A percentile compares a stretch with the other conserved stretches of the same genome.
phyloP scores from a whole-genome alignment of 2,329 filamentous ascomycete genomes.

The Paraphaeosphaeria sporulosa region DNA sequence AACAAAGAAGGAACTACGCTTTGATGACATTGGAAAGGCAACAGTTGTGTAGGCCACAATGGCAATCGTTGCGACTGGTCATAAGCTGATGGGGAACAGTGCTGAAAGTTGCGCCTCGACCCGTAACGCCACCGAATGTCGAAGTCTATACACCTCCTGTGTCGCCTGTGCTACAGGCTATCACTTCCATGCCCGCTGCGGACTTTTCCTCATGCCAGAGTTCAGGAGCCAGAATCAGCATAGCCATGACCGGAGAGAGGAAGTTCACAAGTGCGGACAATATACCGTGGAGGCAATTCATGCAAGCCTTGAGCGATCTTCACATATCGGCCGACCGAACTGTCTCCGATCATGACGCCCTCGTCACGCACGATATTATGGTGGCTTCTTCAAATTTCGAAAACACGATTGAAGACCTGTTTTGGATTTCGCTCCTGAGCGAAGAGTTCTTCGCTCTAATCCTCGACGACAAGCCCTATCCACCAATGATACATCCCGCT shows the following conservation, averaged over 20 bases:
- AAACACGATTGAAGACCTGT: constrained; percentile 1
- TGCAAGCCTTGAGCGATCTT: background rate
- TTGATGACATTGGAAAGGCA: background rate
- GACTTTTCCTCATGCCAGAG: background rate
- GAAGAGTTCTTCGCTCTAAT: no score
- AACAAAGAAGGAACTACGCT: constrained; percentile 1
- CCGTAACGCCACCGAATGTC: constrained; percentile 1
- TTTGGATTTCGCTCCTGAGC: background rate
- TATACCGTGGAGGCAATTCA: background rate
- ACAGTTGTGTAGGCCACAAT: background rate
- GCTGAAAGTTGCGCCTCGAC: background rate
- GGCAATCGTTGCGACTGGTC: background rate
- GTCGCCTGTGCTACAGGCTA: background rate
- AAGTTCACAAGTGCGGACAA: background rate
- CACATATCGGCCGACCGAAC: background rate
- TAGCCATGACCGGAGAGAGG: background rate
- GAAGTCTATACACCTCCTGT: constrained; percentile 1
- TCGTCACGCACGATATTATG: background rate
- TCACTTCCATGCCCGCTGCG: background rate
- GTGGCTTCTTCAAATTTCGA: background rate
- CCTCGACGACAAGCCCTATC: no score
- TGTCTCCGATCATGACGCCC: background rate
- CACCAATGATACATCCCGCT: no score
- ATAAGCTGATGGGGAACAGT: background rate
- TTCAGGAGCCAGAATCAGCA: background rate